Conservation (phyloP, 176 grass and related monocot genomes). For the Musa schizocarpa region DNA sequence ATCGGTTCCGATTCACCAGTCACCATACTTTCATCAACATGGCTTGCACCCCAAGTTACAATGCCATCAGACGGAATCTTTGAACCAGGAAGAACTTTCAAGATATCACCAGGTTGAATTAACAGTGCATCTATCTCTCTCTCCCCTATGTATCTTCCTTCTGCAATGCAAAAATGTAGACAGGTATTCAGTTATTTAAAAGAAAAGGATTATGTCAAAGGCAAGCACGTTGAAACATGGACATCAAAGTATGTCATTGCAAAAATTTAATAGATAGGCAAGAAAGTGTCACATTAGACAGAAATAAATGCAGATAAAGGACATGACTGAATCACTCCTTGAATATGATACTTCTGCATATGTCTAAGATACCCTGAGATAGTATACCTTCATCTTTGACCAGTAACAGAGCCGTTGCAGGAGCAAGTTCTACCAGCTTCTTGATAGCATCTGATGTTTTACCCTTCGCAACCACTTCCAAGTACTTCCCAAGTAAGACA, state of each 20-base stretch:
- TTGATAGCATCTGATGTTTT: conserved; percentile 97
- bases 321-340: background rate
- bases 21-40: conserved; percentile 99
- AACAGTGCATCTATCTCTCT: conserved; percentile 89
- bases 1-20: conserved; percentile 87
- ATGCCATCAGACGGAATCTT: conserved; percentile 89
- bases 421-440: conserved; percentile 92
- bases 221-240: conserved; percentile 2
- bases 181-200: conserved; percentile 3
- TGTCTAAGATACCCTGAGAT: background rate
- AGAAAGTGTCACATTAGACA: background rate
- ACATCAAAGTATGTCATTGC: background rate
- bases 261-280: background rate
- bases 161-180: conserved; percentile 31
- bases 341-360: background rate
- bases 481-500: conserved; percentile 93
- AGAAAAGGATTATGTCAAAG: conserved; percentile 9
- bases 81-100: conserved; percentile 94
- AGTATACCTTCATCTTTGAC: conserved; percentile 70
- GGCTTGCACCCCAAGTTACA: conserved; percentile 73
- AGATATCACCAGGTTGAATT: conserved; percentile 81
- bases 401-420: conserved; percentile 85
- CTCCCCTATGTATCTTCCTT: conserved; percentile 54
- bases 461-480: conserved; percentile 91
- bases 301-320: background rate